A percentile compares a stretch with the other conserved stretches of the same genome.
phyloP scores from a whole-genome alignment of 2,329 filamentous ascomycete species.

The Ceratocystis harringtonii region DNA sequence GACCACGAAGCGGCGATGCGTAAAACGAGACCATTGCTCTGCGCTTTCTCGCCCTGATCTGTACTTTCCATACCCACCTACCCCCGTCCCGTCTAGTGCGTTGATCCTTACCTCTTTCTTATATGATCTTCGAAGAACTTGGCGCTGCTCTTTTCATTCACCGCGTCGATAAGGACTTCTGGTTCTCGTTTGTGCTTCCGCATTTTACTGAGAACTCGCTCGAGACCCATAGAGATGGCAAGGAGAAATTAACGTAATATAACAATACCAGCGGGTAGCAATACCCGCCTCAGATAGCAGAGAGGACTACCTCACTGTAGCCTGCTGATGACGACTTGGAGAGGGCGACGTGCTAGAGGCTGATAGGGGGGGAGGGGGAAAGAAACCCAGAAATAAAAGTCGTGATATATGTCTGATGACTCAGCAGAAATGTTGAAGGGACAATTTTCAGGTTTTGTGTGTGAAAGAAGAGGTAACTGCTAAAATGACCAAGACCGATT shows the following conservation, averaged over 20 bases:
- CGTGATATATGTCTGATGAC: neutral
- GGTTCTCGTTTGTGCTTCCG: slow-evolving; percentile 16
- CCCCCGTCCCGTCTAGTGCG: neutral
- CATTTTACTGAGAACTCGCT: slow-evolving; percentile 16
- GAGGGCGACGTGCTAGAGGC: neutral
- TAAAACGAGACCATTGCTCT: neutral
- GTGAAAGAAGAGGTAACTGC: neutral
- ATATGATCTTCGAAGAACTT: slow-evolving; percentile 16
- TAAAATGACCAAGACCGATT: no score
- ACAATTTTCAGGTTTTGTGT: neutral
- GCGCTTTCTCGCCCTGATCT: neutral
- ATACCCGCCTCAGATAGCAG: no score
- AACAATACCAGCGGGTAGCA: no score
- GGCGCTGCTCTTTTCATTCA: slow-evolving; percentile 90
- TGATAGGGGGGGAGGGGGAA: neutral
- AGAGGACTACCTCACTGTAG: neutral
- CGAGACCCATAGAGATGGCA: slow-evolving; percentile 9
- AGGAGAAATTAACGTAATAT: neutral
- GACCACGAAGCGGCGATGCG: neutral
- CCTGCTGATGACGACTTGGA: neutral
- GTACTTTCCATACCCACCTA: neutral
- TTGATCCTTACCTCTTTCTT: slow-evolving; percentile 13
- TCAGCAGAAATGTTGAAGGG: neutral
- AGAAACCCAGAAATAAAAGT: neutral
- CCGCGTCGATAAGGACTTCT: slow-evolving; percentile 73